Percentiles rank a stretch among this genome's conserved stretches.
phyloP scores from a whole-genome alignment of 208 protist genomes.

The Sergeia podlipaevii region DNA sequence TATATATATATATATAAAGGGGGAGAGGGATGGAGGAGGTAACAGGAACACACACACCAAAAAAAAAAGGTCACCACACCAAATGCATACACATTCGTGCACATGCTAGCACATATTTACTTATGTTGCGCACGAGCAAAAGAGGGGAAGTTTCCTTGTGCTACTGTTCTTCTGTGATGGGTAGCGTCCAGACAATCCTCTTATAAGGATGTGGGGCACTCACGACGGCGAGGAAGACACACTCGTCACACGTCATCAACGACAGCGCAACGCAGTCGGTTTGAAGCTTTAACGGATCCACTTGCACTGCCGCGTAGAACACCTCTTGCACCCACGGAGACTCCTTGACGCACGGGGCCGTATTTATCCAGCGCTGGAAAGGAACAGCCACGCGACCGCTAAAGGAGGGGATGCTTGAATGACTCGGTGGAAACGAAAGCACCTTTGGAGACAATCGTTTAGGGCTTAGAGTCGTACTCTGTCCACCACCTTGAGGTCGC shows the following conservation, averaged over 20 bases:
- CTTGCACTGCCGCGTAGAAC: slow-evolving; percentile 12
- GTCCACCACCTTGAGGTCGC: too few species aligned
- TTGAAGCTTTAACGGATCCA: slow-evolving; percentile 19
- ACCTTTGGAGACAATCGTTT: too few species aligned
- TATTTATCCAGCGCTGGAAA: slow-evolving; percentile 25
- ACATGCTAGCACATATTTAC: too few species aligned
- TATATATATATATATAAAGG: too few species aligned
- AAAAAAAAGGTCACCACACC: background rate
- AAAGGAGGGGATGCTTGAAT: background rate
- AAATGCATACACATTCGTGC: too few species aligned
- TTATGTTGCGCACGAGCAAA: background rate
- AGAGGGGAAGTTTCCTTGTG: background rate
- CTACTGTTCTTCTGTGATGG: slow-evolving; percentile 21
- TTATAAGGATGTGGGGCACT: slow-evolving; percentile 3
- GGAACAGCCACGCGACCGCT: slow-evolving; percentile 15
- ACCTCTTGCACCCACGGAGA: slow-evolving; percentile 17
- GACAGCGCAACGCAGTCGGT: slow-evolving; percentile 24
- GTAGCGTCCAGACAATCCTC: slow-evolving; percentile 11
- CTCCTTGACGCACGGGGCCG: background rate
- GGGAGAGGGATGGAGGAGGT: too few species aligned
- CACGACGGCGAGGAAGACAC: slow-evolving; percentile 15
- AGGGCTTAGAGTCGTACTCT: too few species aligned
- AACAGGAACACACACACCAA: too few species aligned
- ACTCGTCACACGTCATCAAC: slow-evolving; percentile 18
- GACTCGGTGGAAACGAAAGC: too few species aligned